Conservation (phyloP, 176 grass and related monocot species). For the Saccharum spontaneum region DNA sequence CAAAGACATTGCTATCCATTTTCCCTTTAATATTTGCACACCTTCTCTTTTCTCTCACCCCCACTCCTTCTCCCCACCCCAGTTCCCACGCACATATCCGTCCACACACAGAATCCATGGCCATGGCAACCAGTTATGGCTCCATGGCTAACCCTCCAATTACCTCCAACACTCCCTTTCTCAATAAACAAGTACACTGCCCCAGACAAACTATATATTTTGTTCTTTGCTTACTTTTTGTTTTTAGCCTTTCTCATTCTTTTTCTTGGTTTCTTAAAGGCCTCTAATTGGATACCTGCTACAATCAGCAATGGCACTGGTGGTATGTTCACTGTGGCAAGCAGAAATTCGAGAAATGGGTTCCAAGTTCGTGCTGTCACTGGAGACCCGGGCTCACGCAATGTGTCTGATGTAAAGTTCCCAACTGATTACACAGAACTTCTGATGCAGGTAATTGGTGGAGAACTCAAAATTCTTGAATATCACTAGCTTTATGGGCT, state of each 20-base stretch:
- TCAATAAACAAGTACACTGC: conserved; percentile 35
- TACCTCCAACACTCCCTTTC: conserved; percentile 15
- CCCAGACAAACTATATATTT: background rate
- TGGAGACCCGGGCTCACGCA: conserved; percentile 40
- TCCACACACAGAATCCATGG: conserved; percentile 20
- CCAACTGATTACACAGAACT: conserved; percentile 75
- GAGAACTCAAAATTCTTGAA: conserved; percentile 11
- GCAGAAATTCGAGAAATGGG: conserved; percentile 20
- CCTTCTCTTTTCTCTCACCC: background rate
- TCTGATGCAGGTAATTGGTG: conserved; percentile 57
- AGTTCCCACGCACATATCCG: background rate
- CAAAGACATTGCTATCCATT: conserved; percentile 25
- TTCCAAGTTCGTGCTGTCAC: conserved; percentile 49
- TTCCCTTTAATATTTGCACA: conserved; percentile 11
- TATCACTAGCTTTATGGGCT: background rate
- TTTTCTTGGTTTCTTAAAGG: conserved; percentile 26
- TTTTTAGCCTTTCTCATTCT: background rate
- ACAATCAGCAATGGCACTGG: conserved; percentile 18
- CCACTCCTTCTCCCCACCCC: background rate
- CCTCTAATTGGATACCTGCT: conserved; percentile 12
- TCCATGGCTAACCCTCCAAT: conserved; percentile 32
- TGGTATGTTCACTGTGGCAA: conserved; percentile 3
- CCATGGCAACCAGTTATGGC: conserved; percentile 40
- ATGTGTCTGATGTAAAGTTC: conserved; percentile 55
- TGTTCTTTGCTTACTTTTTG: background rate